Evolutionary conservation across 1,139 yeast genomes (phyloP), one percentile per base, ranked within the genome.

Genomic region (Candida neerlandica): DNA sequence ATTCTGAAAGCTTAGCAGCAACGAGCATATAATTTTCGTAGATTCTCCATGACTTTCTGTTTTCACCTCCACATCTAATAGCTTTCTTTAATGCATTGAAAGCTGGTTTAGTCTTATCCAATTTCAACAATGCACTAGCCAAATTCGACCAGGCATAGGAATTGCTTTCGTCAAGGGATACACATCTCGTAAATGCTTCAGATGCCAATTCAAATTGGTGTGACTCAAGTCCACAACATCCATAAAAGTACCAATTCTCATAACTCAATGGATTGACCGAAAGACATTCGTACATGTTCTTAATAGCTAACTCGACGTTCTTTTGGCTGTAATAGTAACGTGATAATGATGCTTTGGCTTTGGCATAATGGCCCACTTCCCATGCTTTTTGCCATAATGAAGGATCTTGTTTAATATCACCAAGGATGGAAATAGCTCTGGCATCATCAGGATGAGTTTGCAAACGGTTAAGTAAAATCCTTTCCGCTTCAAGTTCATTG

Each of bases 71-170:
- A 21, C 78, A 76, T 52, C 86, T 71, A 19, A 88, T 77, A 0
- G 98, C 97, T 54, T 83, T 83, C 61, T 86, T 85, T 55, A 91
- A 73, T 0, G 98, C 96, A 58, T 81, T 84, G 58, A 89, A 86
- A 0, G 97, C 96, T 55, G 90, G 96, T 52, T 81, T 78, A 26
- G 80, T 68, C 65, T 88, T 88, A 46, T 81, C 85, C 44, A 80
- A 64, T 54, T 82, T 80, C 42, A 91, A 70, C 49, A 89, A 76
- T 0, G 97, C 84, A 15, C 96, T 85, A 4, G 96, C 92, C 58
- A 95, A 76, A 63, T 94, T 95, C n/a, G 96, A 86, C 99, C 99
- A 95, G 1, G 96, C 84, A 63, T 84, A 84, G 0, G 95, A 79
- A 61, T 85, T 91, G 0, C 85, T 78, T 37, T 89, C 96, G 62